These are phyloP conservation scores for Boechera retrofracta DNA, from an alignment of 345 rosid genomes.

Conservation along the genomic window DNA sequence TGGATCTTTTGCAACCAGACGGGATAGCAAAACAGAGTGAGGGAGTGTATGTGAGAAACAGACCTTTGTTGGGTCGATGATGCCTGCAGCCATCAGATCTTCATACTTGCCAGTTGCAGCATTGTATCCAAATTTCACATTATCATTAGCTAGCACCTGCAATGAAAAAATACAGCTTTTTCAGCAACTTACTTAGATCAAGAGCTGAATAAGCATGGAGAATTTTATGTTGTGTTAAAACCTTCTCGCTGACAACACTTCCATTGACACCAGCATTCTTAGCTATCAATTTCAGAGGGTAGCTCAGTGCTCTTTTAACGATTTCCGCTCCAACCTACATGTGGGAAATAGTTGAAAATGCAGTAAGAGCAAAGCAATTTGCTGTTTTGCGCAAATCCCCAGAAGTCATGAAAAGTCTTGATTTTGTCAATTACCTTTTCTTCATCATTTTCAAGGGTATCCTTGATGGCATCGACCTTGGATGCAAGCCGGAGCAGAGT, in stretches of 20 bases:
- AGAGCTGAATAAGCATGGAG: neutral
- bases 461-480: slow-evolving; percentile 75
- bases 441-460: slow-evolving; percentile 75
- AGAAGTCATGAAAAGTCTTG: slow-evolving; percentile 5
- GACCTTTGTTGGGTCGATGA: slow-evolving; percentile 93
- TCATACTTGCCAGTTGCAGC: slow-evolving; percentile 95
- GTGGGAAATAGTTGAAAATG: neutral
- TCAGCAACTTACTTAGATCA: neutral
- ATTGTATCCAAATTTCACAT: slow-evolving; percentile 73
- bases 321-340: slow-evolving; percentile 87
- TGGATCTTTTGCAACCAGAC: neutral
- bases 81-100: slow-evolving; percentile 94
- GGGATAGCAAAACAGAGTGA: neutral
- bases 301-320: slow-evolving; percentile 80
- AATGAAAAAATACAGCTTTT: slow-evolving; percentile 15
- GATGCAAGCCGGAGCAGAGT: slow-evolving; percentile 66
- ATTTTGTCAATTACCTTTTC: slow-evolving; percentile 59
- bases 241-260: slow-evolving; percentile 94
- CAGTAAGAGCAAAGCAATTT: neutral
- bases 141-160: slow-evolving; percentile 81
- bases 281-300: slow-evolving; percentile 85
- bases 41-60: neutral
- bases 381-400: neutral
- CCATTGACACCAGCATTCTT: slow-evolving; percentile 96
- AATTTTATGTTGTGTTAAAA: slow-evolving; percentile 44